A percentile compares a stretch with the other conserved stretches of the same genome.
Evolutionary conservation across 139 green algal species (phyloP).

Genomic region (Coccomyxa sp.): DNA sequence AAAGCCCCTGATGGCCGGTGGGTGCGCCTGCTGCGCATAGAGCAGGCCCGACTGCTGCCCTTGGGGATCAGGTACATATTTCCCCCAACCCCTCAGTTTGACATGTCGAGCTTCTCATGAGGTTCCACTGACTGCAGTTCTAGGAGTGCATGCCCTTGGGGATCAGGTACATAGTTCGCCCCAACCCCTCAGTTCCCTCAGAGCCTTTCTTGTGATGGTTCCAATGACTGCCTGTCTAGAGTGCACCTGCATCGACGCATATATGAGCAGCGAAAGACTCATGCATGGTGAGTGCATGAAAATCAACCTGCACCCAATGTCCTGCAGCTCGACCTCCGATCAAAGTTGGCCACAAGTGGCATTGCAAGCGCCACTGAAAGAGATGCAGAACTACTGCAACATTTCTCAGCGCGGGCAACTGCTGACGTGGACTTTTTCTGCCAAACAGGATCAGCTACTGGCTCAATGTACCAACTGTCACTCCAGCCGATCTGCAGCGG

Average conservation of each 20-base stretch:
- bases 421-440: not conserved
- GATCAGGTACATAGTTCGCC: not conserved
- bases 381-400: not conserved
- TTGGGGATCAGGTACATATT: not conserved
- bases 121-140: not conserved
- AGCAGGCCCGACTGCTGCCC: not conserved
- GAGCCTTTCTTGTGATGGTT: not conserved
- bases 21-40: not conserved
- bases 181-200: not conserved
- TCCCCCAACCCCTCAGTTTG: not conserved
- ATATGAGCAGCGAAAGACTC: not conserved
- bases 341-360: too few species aligned
- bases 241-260: too few species aligned
- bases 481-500: not conserved
- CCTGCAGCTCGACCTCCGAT: too few species aligned
- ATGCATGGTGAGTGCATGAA: not conserved
- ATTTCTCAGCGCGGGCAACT: too few species aligned
- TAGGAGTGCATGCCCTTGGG: not conserved
- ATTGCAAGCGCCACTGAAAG: not conserved
- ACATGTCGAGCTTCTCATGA: not conserved
- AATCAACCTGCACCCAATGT: too few species aligned
- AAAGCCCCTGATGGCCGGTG: not conserved
- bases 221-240: not conserved
- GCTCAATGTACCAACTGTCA: not conserved
- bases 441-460: slow-evolving; percentile 1